A percentile compares a stretch with the other conserved stretches of the same genome.
phyloP scores from a whole-genome alignment of 2,329 filamentous ascomycete genomes.

The Aspergillus sojae region DNA sequence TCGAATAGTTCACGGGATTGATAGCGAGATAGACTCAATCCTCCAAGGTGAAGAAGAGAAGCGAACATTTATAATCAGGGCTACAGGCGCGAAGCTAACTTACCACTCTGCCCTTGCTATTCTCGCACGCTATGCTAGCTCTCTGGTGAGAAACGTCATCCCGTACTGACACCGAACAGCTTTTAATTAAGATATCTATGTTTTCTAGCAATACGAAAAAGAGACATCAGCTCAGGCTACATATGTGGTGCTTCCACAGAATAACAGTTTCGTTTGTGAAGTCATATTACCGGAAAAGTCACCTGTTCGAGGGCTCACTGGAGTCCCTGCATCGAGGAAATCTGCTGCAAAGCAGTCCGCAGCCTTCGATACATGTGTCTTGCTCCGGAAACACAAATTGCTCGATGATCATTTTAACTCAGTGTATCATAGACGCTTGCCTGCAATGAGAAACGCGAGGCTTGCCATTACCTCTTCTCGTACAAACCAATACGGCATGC shows the following conservation, averaged over 20 bases:
- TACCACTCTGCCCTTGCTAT: slow-evolving; percentile 73
- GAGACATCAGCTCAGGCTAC: slow-evolving; percentile 52
- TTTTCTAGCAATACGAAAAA: slow-evolving; percentile 47
- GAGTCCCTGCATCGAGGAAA: slow-evolving; percentile 68
- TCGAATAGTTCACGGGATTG: slow-evolving; percentile 65
- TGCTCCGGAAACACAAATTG: slow-evolving; percentile 66
- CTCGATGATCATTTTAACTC: slow-evolving; percentile 77
- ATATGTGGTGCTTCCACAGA: slow-evolving; percentile 64
- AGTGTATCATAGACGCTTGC: slow-evolving; percentile 69
- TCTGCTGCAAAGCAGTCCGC: slow-evolving; percentile 82
- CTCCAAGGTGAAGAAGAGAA: slow-evolving; percentile 55
- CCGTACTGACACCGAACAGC: not conserved
- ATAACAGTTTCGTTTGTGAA: slow-evolving; percentile 71
- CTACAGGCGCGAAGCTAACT: slow-evolving; percentile 76
- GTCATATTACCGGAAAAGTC: slow-evolving; percentile 75
- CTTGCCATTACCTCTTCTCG: slow-evolving; percentile 81
- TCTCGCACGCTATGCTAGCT: slow-evolving; percentile 73
- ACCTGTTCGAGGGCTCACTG: slow-evolving; percentile 68
- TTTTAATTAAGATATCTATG: slow-evolving; percentile 11
- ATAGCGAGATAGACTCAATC: slow-evolving; percentile 59
- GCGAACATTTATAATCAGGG: slow-evolving; percentile 61
- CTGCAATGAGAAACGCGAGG: slow-evolving; percentile 82
- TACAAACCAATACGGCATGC: slow-evolving; percentile 73
- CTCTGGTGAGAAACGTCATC: slow-evolving; percentile 51
- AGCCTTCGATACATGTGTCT: slow-evolving; percentile 78